phyloP scores from a whole-genome alignment of 768 basidiomycete species.

The Amanita rimosa region DNA sequence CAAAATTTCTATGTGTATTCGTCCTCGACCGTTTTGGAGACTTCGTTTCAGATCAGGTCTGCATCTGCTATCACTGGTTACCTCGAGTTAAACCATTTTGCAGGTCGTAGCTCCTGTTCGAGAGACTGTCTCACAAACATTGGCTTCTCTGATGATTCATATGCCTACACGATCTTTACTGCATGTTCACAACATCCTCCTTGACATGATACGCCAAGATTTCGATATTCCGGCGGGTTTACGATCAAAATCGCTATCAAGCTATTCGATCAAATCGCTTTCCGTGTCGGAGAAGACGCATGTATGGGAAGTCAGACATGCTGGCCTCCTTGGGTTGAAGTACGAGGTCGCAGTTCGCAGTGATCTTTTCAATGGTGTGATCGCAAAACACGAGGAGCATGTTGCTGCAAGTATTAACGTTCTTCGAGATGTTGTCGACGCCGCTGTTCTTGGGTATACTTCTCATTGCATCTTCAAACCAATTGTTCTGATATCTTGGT shows the following conservation, averaged over 20 bases:
- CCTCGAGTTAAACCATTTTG: background rate
- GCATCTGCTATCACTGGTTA: background rate
- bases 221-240: constrained; percentile 34
- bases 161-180: constrained; percentile 75
- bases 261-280: constrained; percentile 13
- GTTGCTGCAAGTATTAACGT: constrained; percentile 34
- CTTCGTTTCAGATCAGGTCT: constrained; percentile 84
- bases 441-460: constrained; percentile 81
- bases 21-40: constrained; percentile 97
- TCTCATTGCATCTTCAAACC: constrained; percentile 7
- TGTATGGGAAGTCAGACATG: constrained; percentile 96
- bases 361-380: constrained; percentile 55
- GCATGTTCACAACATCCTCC: constrained; percentile 72
- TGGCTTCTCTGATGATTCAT: constrained; percentile 80
- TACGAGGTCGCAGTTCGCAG: constrained; percentile 93
- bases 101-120: constrained; percentile 91
- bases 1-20: constrained; percentile 80
- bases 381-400: constrained; percentile 25
- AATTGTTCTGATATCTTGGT: background rate
- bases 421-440: constrained; percentile 76
- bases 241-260: background rate
- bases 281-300: constrained; percentile 38
- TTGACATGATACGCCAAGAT: constrained; percentile 91
- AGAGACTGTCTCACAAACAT: constrained; percentile 90
- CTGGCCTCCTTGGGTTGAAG: constrained; percentile 94